These are phyloP conservation scores for Fraxinus albicans DNA, from an alignment of 305 asterid genomes.

Conservation along the genomic window DNA sequence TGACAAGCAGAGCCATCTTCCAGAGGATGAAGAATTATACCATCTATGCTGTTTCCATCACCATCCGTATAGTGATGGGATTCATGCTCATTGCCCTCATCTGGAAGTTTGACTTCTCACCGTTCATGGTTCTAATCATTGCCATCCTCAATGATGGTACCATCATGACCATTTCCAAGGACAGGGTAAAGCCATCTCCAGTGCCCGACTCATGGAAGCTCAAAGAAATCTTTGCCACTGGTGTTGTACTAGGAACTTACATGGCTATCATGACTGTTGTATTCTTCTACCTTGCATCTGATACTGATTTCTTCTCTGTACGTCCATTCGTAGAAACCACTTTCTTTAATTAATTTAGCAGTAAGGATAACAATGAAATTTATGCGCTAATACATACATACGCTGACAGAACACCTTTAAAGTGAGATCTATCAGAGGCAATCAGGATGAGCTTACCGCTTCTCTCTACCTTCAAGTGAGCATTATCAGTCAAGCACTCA, in stretches of 20 bases:
- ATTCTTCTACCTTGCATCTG: conserved; percentile 57
- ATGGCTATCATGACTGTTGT: conserved; percentile 60
- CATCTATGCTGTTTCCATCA: conserved; percentile 64
- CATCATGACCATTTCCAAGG: conserved; percentile 74
- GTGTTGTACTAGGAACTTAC: conserved; percentile 61
- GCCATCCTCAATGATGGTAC: conserved; percentile 70
- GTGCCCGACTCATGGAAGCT: conserved; percentile 73
- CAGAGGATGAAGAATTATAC: conserved; percentile 77
- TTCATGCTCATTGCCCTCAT: conserved; percentile 67
- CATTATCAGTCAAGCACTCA: conserved; percentile 63
- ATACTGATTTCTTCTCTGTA: conserved; percentile 48
- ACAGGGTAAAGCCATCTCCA: conserved; percentile 68
- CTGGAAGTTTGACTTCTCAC: conserved; percentile 72
- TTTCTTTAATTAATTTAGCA: not conserved
- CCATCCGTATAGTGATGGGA: conserved; percentile 68
- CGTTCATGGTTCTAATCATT: conserved; percentile 66
- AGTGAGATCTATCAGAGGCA: conserved; percentile 39
- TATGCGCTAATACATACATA: not conserved
- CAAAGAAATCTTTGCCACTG: conserved; percentile 65
- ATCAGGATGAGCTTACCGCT: conserved; percentile 48
- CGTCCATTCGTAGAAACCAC: not conserved
- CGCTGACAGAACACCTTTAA: conserved; percentile 30
- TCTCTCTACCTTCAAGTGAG: conserved; percentile 78
- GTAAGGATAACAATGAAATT: not conserved
- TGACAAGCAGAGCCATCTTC: conserved; percentile 68